Conservation (phyloP, 78 protist species). For the Trichosphaerium sp. region DNA sequence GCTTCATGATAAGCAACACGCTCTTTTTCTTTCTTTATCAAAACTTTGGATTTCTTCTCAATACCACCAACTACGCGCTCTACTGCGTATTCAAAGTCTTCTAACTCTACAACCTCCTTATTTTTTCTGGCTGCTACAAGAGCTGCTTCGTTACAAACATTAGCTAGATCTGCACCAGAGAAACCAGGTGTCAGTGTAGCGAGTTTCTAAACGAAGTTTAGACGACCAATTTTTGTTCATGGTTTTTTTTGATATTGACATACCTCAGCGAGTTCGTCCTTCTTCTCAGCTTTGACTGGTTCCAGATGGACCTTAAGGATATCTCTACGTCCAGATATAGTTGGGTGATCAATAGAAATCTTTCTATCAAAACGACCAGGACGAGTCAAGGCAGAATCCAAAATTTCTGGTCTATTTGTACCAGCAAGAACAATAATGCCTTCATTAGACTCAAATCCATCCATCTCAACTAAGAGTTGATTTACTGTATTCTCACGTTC, state of each 20-base stretch:
- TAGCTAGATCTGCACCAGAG: slow-evolving; percentile 91
- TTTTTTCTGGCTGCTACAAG: slow-evolving; percentile 64
- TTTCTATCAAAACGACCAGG: slow-evolving; percentile 93
- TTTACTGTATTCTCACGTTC: slow-evolving; percentile 96
- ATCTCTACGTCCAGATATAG: slow-evolving; percentile 66
- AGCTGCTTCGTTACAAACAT: slow-evolving; percentile 91
- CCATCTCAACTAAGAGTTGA: slow-evolving; percentile 97
- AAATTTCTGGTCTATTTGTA: slow-evolving; percentile 77
- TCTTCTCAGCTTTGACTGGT: slow-evolving; percentile 24
- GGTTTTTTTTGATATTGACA: no score
- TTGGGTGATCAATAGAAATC: slow-evolving; percentile 60
- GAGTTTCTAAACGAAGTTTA: no score
- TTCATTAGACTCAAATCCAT: slow-evolving; percentile 76
- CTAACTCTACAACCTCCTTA: slow-evolving; percentile 22
- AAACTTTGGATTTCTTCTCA: slow-evolving; percentile 53
- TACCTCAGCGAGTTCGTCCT: slow-evolving; percentile 32
- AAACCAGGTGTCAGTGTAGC: slow-evolving; percentile 73
- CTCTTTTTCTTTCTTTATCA: slow-evolving; percentile 58
- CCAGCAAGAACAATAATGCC: slow-evolving; percentile 88
- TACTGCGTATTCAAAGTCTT: slow-evolving; percentile 76
- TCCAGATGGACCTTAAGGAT: slow-evolving; percentile 80
- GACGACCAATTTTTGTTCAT: no score
- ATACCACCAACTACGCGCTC: slow-evolving; percentile 81
- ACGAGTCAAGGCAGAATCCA: slow-evolving; percentile 90
- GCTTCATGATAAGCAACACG: slow-evolving; percentile 97